Evolutionary conservation across 2,329 filamentous ascomycete species (phyloP).

Genomic region (Knufia petricola): DNA sequence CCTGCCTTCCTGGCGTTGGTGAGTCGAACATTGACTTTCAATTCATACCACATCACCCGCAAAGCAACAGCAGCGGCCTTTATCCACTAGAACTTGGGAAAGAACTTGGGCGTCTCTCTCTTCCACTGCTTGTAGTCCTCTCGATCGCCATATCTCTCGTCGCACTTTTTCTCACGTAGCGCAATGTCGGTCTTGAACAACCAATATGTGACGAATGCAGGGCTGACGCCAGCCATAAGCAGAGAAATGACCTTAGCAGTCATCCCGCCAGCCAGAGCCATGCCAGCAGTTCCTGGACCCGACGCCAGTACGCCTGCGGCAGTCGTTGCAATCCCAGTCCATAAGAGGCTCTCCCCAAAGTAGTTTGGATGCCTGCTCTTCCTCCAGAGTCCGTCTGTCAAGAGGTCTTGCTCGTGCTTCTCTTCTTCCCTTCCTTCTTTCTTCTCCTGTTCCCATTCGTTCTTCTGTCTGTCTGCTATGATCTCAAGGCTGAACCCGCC

Average conservation of each 20-base stretch:
- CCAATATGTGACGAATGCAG: slow-evolving; percentile 55
- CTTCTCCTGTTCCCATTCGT: slow-evolving; percentile 51
- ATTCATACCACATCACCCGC: background rate
- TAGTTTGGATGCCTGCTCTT: too few relatives aligned
- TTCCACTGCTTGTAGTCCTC: slow-evolving; percentile 62
- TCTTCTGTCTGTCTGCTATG: slow-evolving; percentile 55
- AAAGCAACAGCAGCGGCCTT: slow-evolving; percentile 38
- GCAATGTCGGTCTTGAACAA: slow-evolving; percentile 57
- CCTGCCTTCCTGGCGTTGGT: too few relatives aligned
- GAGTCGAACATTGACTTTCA: background rate
- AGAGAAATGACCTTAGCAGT: slow-evolving; percentile 37
- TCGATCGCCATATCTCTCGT: slow-evolving; percentile 52
- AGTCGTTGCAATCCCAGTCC: slow-evolving; percentile 55
- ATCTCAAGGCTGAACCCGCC: slow-evolving; percentile 54
- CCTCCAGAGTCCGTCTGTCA: slow-evolving; percentile 34
- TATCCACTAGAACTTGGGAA: too few relatives aligned
- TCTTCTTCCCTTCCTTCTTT: too few relatives aligned
- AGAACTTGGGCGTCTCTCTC: slow-evolving; percentile 53
- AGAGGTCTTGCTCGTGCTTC: slow-evolving; percentile 57
- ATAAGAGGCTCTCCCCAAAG: slow-evolving; percentile 42
- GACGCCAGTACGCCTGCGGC: slow-evolving; percentile 50
- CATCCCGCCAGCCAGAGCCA: slow-evolving; percentile 43
- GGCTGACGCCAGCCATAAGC: slow-evolving; percentile 47
- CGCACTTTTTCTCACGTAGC: slow-evolving; percentile 59
- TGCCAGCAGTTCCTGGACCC: slow-evolving; percentile 45